Evolutionary conservation across 495 filamentous ascomycete genomes (phyloP).

Genomic region (Letharia columbiana): DNA sequence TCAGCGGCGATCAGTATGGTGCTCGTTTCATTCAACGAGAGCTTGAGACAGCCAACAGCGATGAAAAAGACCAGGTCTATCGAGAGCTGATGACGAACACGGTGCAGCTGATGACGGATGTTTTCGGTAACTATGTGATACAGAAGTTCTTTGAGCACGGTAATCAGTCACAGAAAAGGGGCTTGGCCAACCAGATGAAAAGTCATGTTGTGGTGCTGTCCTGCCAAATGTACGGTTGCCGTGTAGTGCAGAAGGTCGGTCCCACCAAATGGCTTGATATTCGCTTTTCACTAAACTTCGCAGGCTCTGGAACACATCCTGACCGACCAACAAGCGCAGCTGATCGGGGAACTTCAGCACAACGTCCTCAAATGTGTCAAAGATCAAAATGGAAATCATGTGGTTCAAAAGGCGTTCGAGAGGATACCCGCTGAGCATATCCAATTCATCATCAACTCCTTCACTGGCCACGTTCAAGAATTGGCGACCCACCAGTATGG

Average conservation of each 20-base stretch:
- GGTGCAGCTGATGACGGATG: slow-evolving; percentile 86
- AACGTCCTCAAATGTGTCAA: slow-evolving; percentile 73
- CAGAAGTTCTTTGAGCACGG: slow-evolving; percentile 98
- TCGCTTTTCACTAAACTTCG: slow-evolving; percentile 22
- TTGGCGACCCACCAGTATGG: slow-evolving; percentile 78
- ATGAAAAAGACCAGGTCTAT: slow-evolving; percentile 94
- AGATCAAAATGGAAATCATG: slow-evolving; percentile 93
- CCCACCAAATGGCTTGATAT: slow-evolving; percentile 15
- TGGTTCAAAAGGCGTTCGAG: slow-evolving; percentile 92
- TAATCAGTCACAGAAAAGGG: slow-evolving; percentile 85
- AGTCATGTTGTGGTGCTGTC: slow-evolving; percentile 72
- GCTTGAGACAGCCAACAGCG: slow-evolving; percentile 87
- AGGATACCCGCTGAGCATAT: slow-evolving; percentile 73
- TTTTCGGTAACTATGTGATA: slow-evolving; percentile 97
- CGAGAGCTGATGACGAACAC: slow-evolving; percentile 74
- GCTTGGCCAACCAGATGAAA: slow-evolving; percentile 78
- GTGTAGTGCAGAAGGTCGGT: slow-evolving; percentile 85
- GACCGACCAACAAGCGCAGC: slow-evolving; percentile 74
- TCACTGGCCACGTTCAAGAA: slow-evolving; percentile 68
- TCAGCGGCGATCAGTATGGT: slow-evolving; percentile 90
- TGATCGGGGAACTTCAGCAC: slow-evolving; percentile 77
- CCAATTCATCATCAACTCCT: slow-evolving; percentile 80
- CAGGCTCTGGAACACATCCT: slow-evolving; percentile 89
- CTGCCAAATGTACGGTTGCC: slow-evolving; percentile 86
- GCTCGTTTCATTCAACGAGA: slow-evolving; percentile 96